phyloP scores from a whole-genome alignment of 192 early-diverging fungal species.

The Kickxella alabastrina region DNA sequence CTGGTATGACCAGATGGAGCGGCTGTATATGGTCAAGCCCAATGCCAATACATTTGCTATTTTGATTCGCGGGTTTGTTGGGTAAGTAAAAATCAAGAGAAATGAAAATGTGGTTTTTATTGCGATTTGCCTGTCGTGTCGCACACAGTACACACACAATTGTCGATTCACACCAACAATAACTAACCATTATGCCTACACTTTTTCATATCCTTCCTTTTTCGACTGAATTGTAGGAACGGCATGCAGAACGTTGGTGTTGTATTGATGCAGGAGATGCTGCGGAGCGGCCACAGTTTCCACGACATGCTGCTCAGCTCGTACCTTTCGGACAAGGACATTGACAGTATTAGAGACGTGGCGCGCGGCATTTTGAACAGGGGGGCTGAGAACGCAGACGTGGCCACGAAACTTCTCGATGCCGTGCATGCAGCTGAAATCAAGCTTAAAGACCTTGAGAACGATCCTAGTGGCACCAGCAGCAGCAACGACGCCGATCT shows the following conservation, averaged over 20 bases:
- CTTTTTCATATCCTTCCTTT: too few species aligned
- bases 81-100: conserved; percentile 41
- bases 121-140: too few species aligned
- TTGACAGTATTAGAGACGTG: conserved; percentile 46
- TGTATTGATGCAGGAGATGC: conserved; percentile 51
- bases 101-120: too few species aligned
- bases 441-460: conserved; percentile 17
- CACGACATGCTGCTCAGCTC: conserved; percentile 43
- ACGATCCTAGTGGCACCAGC: not conserved
- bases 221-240: conserved; percentile 16
- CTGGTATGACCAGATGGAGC: conserved; percentile 69
- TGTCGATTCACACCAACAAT: too few species aligned
- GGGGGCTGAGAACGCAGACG: conserved; percentile 18
- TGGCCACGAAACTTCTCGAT: conserved; percentile 23
- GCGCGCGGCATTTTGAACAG: conserved; percentile 21
- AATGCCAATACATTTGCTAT: conserved; percentile 74
- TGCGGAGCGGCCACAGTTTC: conserved; percentile 38
- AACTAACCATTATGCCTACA: too few species aligned
- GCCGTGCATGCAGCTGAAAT: conserved; percentile 36
- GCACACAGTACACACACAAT: too few species aligned
- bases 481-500: not conserved
- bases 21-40: conserved; percentile 54
- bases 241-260: conserved; percentile 34
- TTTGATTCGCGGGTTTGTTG: conserved; percentile 66
- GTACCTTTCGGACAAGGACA: conserved; percentile 46